Evolutionary conservation across 2,329 filamentous ascomycete species (phyloP), one percentile per base, ranked within the genome.

Genomic region (Hortaea werneckii): DNA sequence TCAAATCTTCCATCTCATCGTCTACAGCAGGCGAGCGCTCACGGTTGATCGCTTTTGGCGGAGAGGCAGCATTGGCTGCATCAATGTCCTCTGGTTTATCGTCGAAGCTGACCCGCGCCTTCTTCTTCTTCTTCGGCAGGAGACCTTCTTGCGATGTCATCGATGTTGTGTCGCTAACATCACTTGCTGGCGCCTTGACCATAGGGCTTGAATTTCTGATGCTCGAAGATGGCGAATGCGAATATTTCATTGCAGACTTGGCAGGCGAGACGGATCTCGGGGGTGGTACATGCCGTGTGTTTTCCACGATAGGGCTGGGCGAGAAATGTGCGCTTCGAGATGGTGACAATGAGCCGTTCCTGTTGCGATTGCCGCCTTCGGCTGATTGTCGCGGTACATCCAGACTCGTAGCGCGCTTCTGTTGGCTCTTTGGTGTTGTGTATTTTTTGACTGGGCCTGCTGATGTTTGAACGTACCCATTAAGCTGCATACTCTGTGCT

Each of bases 31-130:
- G 54, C 6, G 57, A 55, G n/a, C 54, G 49, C 26, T 58, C 55
- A 6, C 56, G 48, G 20, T 44, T 42, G 13, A 52, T 49, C 43
- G 78, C 71, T 5, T 73, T 75, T 20, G 78, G 71, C 2, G 79
- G 66, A 7, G 76, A 66, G 6, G 42, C 49, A 30, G 50, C 46
- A 26, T 45, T 41, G 6, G 45, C 45, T 3, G 51, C 47, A n/a
- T 76, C 74, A 42, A 57, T 53, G 26, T 54, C 50, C 34, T 54
- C 51, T 5, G 59, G 53, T 32, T 59, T 53, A 28, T 87, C 83
- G 51, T 87, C 82, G 59, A 88, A 95, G 66, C 87, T 95, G 40
- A 89, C 85, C 26, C 85, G 74, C 1, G 77, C 77, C 35, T 73
- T 76, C 63, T 83, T 87, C 65, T 80, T 87, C 48, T 77, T 76